Percentiles rank a stretch among this genome's conserved stretches.
phyloP scores from a whole-genome alignment of 352 stramenopile species.

The Halophytophthora batemanensis region DNA sequence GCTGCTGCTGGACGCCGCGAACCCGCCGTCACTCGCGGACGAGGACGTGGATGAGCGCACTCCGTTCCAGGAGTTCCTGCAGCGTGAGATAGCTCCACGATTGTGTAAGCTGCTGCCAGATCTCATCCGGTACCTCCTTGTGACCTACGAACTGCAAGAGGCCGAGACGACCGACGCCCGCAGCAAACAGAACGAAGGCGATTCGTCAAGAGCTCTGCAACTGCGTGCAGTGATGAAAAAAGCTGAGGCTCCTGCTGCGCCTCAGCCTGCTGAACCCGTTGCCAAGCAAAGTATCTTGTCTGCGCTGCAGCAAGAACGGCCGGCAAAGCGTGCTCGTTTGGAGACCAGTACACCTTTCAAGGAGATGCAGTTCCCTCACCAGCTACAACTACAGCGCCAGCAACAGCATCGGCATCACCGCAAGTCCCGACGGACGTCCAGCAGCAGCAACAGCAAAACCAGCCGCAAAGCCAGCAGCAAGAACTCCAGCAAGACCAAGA shows the following conservation, averaged over 20 bases:
- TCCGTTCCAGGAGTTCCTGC: slow-evolving; percentile 69
- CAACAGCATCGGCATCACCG: slow-evolving; percentile 10
- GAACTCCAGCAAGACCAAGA: slow-evolving; percentile 3
- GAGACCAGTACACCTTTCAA: slow-evolving; percentile 41
- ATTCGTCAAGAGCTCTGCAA: slow-evolving; percentile 3
- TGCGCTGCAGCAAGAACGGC: slow-evolving; percentile 55
- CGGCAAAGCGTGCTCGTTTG: slow-evolving; percentile 35
- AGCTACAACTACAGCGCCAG: slow-evolving; percentile 17
- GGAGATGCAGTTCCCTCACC: slow-evolving; percentile 30
- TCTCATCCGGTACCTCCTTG: slow-evolving; percentile 47
- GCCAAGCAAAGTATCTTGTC: slow-evolving; percentile 58
- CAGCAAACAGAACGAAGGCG: not conserved
- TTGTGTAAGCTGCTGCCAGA: slow-evolving; percentile 42
- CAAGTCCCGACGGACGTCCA: slow-evolving; percentile 21
- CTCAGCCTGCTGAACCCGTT: slow-evolving; percentile 2
- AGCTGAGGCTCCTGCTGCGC: slow-evolving; percentile 1
- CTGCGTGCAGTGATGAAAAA: slow-evolving; percentile 21
- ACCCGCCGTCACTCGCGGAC: slow-evolving; percentile 56
- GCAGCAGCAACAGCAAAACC: slow-evolving; percentile 7
- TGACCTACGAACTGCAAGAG: slow-evolving; percentile 58
- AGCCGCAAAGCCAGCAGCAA: slow-evolving; percentile 6
- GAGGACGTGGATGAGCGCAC: slow-evolving; percentile 66
- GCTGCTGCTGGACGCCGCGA: slow-evolving; percentile 68
- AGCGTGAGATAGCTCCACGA: slow-evolving; percentile 40
- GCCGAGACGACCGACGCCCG: slow-evolving; percentile 18